A percentile compares a stretch with the other conserved stretches of the same genome.
These are phyloP conservation scores for Hemileccinum impolitum DNA, from an alignment of 768 basidiomycete species.

Conservation along the genomic window DNA sequence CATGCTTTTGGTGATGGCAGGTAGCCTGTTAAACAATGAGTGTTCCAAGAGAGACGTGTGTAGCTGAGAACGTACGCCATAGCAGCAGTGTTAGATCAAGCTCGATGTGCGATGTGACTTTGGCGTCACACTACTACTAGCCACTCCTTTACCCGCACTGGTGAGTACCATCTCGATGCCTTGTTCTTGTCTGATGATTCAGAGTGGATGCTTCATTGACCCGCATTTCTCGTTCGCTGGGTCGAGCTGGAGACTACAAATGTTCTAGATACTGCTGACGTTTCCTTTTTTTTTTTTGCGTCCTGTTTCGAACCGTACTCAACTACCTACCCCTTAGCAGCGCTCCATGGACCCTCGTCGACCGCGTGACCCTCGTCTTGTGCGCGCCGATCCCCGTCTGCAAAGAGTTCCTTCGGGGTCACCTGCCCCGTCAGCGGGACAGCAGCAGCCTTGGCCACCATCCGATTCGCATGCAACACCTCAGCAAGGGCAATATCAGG, in stretches of 20 bases:
- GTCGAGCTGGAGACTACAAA: constrained; percentile 72
- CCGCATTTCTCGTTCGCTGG: constrained; percentile 46
- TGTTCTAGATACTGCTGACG: constrained; percentile 96
- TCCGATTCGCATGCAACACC: constrained; percentile 9
- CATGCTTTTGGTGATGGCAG: constrained; percentile 12
- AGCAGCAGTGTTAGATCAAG: background rate
- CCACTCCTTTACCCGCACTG: constrained; percentile 9
- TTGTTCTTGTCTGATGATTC: constrained; percentile 63
- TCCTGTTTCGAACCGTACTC: constrained; percentile 14
- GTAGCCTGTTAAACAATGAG: constrained; percentile 8
- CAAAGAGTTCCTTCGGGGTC: constrained; percentile 45
- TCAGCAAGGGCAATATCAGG: constrained; percentile 19
- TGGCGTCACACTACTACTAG: constrained; percentile 9
- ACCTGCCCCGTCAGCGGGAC: constrained; percentile 28
- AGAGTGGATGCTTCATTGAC: constrained; percentile 90
- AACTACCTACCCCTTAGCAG: constrained; percentile 8
- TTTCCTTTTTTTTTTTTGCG: constrained; percentile 26
- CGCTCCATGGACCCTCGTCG: constrained; percentile 71
- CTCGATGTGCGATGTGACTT: constrained; percentile 12
- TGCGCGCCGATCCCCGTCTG: constrained; percentile 63
- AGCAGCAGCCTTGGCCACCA: constrained; percentile 25
- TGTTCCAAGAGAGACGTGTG: background rate
- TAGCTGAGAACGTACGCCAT: constrained; percentile 9
- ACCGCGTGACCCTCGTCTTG: constrained; percentile 78
- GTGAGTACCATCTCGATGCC: constrained; percentile 18